phyloP scores from a whole-genome alignment of 108 stramenopile genomes.

The Skeletonema potamos region DNA sequence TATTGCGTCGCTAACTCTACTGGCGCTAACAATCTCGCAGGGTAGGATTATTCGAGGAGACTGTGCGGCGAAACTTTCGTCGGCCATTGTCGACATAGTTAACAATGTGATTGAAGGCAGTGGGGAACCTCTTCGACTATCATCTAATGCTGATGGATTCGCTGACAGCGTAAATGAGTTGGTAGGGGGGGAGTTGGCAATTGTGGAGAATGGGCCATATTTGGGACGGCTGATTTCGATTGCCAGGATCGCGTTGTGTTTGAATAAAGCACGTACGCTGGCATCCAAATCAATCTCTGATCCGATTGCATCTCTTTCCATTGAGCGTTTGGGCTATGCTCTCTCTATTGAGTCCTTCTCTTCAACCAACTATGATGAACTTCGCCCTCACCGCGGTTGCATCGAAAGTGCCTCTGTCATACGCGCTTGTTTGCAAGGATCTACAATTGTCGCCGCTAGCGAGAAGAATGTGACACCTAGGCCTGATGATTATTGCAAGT shows the following conservation, averaged over 20 bases:
- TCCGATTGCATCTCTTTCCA: constrained; percentile 48
- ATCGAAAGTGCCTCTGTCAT: constrained; percentile 49
- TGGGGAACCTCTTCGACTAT: not conserved
- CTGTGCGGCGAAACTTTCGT: constrained; percentile 7
- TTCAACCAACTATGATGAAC: constrained; percentile 42
- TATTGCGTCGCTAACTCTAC: constrained; percentile 27
- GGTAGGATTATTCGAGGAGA: constrained; percentile 24
- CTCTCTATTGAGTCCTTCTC: constrained; percentile 34
- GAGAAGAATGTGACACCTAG: not conserved
- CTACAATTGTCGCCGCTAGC: constrained; percentile 2
- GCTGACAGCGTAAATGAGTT: not conserved
- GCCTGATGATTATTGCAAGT: constrained; percentile 2
- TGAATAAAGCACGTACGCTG: constrained; percentile 10
- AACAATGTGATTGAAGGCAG: not conserved
- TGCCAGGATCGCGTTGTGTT: constrained; percentile 25
- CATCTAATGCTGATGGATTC: constrained; percentile 9
- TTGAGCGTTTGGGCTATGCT: constrained; percentile 23
- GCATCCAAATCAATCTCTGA: constrained; percentile 34
- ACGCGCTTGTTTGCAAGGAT: constrained; percentile 46
- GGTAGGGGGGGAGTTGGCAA: not conserved
- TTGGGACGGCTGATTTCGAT: constrained; percentile 20
- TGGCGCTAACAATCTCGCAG: constrained; percentile 37
- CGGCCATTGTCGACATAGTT: constrained; percentile 13
- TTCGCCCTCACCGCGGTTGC: constrained; percentile 58
- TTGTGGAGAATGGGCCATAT: constrained; percentile 13